Evolutionary conservation across 371 early-diverging fungal species (phyloP).

Genomic region (Apophysomyces trapeziformis): DNA sequence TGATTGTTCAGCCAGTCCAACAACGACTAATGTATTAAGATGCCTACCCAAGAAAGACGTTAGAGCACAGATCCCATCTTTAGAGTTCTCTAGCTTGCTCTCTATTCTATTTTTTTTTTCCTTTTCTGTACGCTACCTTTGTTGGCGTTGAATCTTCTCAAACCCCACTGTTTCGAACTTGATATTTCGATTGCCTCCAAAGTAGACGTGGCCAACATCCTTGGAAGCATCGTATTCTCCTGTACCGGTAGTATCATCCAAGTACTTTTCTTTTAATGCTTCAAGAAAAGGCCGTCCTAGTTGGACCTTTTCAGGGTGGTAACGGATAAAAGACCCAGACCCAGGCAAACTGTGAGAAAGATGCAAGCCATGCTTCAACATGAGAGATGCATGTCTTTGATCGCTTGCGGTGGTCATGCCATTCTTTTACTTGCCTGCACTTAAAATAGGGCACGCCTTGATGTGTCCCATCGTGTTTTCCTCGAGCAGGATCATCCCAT

Average conservation of each 20-base stretch:
- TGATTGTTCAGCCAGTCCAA: conserved; percentile 56
- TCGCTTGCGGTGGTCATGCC: too few species aligned
- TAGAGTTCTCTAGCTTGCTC: background rate
- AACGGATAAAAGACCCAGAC: conserved; percentile 80
- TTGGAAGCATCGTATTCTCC: conserved; percentile 19
- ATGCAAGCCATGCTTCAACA: too few species aligned
- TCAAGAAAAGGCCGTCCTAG: conserved; percentile 56
- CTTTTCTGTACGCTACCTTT: conserved; percentile 34
- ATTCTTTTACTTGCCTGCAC: conserved; percentile 51
- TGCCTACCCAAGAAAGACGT: conserved; percentile 22
- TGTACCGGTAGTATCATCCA: conserved; percentile 22
- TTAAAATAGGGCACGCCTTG: conserved; percentile 69
- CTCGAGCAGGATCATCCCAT: conserved; percentile 81
- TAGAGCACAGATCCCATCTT: background rate
- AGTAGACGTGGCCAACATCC: conserved; percentile 41
- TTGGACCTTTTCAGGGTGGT: conserved; percentile 54
- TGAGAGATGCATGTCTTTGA: too few species aligned
- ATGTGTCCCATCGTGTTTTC: conserved; percentile 83
- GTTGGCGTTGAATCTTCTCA: conserved; percentile 68
- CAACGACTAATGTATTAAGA: conserved; percentile 50
- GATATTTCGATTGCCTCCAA: conserved; percentile 57
- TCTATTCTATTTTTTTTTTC: background rate
- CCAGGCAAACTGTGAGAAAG: conserved; percentile 31
- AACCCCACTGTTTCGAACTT: conserved; percentile 82
- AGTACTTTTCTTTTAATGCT: conserved; percentile 63